Evolutionary conservation across 2,329 filamentous ascomycete genomes (phyloP).

Genomic region (Dryadomyces quercivorus): DNA sequence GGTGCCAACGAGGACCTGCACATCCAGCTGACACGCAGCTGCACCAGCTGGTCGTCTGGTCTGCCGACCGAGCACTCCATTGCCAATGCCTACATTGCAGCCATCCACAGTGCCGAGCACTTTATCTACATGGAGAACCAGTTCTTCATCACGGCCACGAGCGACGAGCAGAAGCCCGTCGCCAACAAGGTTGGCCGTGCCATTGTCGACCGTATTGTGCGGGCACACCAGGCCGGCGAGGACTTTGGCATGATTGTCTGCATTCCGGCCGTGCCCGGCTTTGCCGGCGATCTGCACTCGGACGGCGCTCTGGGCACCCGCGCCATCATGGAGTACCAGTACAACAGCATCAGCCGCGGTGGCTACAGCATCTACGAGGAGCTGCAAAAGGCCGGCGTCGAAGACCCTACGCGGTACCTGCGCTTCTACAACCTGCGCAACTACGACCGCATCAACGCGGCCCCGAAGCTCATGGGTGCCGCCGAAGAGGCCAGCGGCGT

Average conservation of each 20-base stretch:
- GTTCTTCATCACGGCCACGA: conserved; percentile 80
- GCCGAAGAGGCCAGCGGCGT: conserved; percentile 54
- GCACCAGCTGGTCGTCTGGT: conserved; percentile 38
- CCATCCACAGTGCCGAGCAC: conserved; percentile 55
- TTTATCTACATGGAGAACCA: conserved; percentile 76
- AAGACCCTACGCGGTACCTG: conserved; percentile 60
- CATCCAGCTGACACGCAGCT: conserved; percentile 41
- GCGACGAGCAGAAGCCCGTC: conserved; percentile 56
- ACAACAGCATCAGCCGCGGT: conserved; percentile 65
- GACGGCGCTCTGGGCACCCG: conserved; percentile 65
- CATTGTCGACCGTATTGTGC: conserved; percentile 65
- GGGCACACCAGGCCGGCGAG: conserved; percentile 52
- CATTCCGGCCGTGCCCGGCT: conserved; percentile 71
- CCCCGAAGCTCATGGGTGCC: conserved; percentile 41
- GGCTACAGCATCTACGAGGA: conserved; percentile 67
- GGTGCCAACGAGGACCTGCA: conserved; percentile 17
- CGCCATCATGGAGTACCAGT: conserved; percentile 84
- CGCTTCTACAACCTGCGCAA: conserved; percentile 76
- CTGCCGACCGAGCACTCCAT: conserved; percentile 60
- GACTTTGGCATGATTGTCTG: conserved; percentile 64
- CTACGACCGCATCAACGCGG: conserved; percentile 72
- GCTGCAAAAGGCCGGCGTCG: conserved; percentile 51
- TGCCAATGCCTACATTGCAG: conserved; percentile 67
- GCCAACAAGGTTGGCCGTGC: conserved; percentile 67
- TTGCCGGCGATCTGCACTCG: conserved; percentile 65